phyloP scores from a whole-genome alignment of 2,329 filamentous ascomycete genomes.

The Epichloe glyceriae region DNA sequence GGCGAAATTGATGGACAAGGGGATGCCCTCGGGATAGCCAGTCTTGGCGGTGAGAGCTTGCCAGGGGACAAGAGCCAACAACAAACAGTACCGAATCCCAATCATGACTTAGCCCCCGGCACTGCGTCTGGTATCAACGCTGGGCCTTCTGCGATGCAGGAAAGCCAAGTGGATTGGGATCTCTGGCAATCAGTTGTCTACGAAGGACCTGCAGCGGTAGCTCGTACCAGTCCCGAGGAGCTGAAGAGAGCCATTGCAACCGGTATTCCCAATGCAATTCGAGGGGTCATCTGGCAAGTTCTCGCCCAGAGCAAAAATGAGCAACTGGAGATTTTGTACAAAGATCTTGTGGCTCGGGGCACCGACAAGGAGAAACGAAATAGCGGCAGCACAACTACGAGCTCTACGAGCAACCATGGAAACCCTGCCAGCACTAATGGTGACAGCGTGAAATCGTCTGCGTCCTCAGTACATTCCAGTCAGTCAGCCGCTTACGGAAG shows the following conservation, averaged over 20 bases:
- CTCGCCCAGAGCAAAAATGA: constrained; percentile 90
- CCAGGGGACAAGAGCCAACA: constrained; percentile 20
- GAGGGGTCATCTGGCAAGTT: constrained; percentile 98
- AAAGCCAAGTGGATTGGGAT: constrained; percentile 91
- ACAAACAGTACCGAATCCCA: constrained; percentile 47
- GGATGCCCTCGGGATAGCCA: constrained; percentile 11
- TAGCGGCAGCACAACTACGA: constrained; percentile 39
- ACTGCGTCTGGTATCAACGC: constrained; percentile 72
- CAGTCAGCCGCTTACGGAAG: constrained; percentile 48
- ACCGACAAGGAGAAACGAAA: constrained; percentile 64
- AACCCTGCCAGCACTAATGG: constrained; percentile 44
- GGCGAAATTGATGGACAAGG: constrained; percentile 40
- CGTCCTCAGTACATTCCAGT: constrained; percentile 75
- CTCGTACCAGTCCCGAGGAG: constrained; percentile 77
- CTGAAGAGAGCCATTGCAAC: constrained; percentile 82
- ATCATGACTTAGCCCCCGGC: constrained; percentile 63
- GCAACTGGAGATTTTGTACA: constrained; percentile 77
- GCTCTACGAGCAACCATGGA: constrained; percentile 36
- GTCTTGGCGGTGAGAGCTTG: constrained; percentile 14
- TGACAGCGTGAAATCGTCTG: constrained; percentile 60
- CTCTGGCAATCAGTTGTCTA: constrained; percentile 95
- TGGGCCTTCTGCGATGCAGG: constrained; percentile 56
- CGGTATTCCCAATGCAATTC: constrained; percentile 86
- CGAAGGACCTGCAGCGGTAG: constrained; percentile 79
- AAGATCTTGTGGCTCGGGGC: constrained; percentile 64